Percentiles rank a stretch among this genome's conserved stretches.
These are phyloP conservation scores for Fusarium graminum DNA, from an alignment of 2,329 filamentous ascomycete species.

Conservation along the genomic window DNA sequence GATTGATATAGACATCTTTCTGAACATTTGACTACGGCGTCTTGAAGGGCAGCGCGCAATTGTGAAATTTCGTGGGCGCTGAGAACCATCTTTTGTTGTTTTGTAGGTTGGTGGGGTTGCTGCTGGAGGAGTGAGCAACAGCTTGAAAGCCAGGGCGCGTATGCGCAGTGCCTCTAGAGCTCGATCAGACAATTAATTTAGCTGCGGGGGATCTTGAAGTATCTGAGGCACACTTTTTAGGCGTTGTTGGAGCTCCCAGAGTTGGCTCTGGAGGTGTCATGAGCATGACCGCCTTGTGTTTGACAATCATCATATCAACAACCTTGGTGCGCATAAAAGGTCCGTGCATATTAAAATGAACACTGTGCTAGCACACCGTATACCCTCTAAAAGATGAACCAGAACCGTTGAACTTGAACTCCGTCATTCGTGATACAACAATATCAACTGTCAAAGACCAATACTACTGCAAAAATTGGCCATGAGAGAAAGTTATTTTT, in stretches of 20 bases:
- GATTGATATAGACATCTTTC: constrained; percentile 96
- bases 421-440: constrained; percentile 20
- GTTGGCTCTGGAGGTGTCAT: constrained; percentile 28
- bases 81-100: constrained; percentile 62
- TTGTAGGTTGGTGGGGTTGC: constrained; percentile 34
- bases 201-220: neutral
- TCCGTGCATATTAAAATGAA: neutral
- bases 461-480: neutral
- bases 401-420: constrained; percentile 15
- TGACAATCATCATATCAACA: constrained; percentile 35
- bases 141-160: constrained; percentile 6
- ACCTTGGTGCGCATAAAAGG: constrained; percentile 9
- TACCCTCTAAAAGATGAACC: constrained; percentile 1
- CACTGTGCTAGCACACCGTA: constrained; percentile 27
- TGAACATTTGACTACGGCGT: constrained; percentile 89
- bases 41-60: constrained; percentile 80
- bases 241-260: neutral
- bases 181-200: neutral
- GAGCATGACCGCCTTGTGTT: constrained; percentile 29
- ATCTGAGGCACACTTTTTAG: neutral
- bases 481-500: constrained; percentile 4
- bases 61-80: constrained; percentile 70
- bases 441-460: neutral
- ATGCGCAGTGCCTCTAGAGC: constrained; percentile 5
- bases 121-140: constrained; percentile 20